Evolutionary conservation across 345 rosid genomes (phyloP).

Genomic region (Populus davidiana): DNA sequence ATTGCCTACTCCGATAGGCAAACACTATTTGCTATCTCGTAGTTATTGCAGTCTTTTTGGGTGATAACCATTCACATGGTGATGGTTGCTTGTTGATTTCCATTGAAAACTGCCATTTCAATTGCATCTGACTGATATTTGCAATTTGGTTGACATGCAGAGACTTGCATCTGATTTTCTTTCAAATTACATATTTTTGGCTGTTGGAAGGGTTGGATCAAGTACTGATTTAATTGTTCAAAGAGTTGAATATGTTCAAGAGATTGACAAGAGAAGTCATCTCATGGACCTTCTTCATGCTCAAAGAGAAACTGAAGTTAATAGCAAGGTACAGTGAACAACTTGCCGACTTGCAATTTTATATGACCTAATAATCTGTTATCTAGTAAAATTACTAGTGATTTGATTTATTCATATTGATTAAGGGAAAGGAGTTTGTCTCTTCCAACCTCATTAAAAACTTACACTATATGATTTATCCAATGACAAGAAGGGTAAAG

Average conservation of each 20-base stretch:
- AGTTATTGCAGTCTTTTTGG: background rate
- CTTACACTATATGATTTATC: background rate
- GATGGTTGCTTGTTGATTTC: background rate
- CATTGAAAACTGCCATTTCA: background rate
- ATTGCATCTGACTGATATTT: constrained; percentile 2
- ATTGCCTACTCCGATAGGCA: background rate
- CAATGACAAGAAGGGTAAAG: background rate
- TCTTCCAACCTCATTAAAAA: background rate
- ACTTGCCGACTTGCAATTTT: background rate
- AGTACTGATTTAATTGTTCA: constrained; percentile 96
- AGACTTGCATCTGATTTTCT: constrained; percentile 96
- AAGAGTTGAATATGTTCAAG: constrained; percentile 92
- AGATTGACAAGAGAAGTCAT: constrained; percentile 94
- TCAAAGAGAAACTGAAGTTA: constrained; percentile 74
- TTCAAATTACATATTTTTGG: constrained; percentile 76
- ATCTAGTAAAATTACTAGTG: background rate
- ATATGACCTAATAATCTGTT: background rate
- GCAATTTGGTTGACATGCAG: constrained; percentile 42
- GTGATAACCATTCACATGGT: background rate
- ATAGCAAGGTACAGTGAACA: constrained; percentile 62
- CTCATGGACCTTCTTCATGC: constrained; percentile 99
- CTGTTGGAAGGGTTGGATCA: constrained; percentile 98
- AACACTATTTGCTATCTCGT: background rate
- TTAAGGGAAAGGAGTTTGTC: background rate
- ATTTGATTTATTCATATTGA: background rate